Conservation (phyloP, 2,329 filamentous ascomycete genomes). For the Ophiostoma piceae region DNA sequence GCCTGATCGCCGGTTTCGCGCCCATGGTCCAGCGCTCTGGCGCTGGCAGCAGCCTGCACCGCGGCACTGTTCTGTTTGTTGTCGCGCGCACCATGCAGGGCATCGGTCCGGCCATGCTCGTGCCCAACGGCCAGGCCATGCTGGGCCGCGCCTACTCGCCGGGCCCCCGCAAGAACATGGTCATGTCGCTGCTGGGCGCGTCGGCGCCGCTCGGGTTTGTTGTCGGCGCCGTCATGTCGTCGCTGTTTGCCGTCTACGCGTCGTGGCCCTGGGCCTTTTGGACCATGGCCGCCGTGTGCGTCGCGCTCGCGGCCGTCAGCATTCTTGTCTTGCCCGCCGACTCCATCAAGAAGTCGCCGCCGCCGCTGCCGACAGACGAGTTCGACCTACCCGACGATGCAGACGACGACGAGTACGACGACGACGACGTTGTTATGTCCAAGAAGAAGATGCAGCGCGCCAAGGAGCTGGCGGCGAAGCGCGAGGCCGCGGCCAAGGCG, state of each 20-base stretch:
- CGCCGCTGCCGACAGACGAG: background rate
- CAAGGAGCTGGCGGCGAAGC: background rate
- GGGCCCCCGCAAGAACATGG: slow-evolving; percentile 54
- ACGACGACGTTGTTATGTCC: slow-evolving; percentile 13
- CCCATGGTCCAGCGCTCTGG: slow-evolving; percentile 25
- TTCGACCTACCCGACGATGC: background rate
- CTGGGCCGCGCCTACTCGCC: slow-evolving; percentile 53
- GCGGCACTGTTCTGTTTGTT: slow-evolving; percentile 30
- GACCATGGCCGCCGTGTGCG: slow-evolving; percentile 30
- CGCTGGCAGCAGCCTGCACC: background rate
- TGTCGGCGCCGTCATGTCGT: slow-evolving; percentile 39
- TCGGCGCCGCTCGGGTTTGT: slow-evolving; percentile 45
- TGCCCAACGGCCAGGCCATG: slow-evolving; percentile 61
- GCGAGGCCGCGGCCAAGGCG: background rate
- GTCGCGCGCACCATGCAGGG: slow-evolving; percentile 31
- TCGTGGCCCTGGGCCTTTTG: slow-evolving; percentile 50
- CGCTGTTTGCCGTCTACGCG: slow-evolving; percentile 36
- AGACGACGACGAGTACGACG: slow-evolving; percentile 20
- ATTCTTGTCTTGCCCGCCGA: slow-evolving; percentile 29
- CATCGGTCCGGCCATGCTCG: slow-evolving; percentile 55
- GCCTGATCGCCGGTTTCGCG: slow-evolving; percentile 44
- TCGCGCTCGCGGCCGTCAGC: slow-evolving; percentile 29
- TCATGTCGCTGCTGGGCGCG: slow-evolving; percentile 49
- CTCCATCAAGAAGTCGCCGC: too few relatives aligned
- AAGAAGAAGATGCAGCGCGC: slow-evolving; percentile 13